Evolutionary conservation across 441 rosid species (phyloP).

Genomic region (Caryocar brasiliense): DNA sequence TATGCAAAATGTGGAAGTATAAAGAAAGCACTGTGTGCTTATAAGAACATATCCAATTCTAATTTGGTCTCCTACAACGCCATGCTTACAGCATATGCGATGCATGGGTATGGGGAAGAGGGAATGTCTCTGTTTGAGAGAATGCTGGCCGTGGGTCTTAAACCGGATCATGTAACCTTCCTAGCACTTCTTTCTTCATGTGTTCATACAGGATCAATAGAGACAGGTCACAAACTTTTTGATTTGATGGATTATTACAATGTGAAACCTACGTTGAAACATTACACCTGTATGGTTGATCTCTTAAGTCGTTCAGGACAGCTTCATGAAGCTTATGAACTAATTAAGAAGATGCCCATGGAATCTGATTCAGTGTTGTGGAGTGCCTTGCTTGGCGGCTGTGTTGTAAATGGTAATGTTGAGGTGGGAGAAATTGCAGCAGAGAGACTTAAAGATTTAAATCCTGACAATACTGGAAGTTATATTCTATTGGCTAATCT

Average conservation of each 20-base stretch:
- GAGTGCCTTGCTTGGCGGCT: slow-evolving; percentile 30
- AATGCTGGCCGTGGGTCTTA: slow-evolving; percentile 17
- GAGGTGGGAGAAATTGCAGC: slow-evolving; percentile 34
- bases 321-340: slow-evolving; percentile 30
- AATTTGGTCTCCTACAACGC: slow-evolving; percentile 33
- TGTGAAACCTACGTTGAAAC: slow-evolving; percentile 24
- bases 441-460: slow-evolving; percentile 24
- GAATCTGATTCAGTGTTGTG: slow-evolving; percentile 36
- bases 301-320: slow-evolving; percentile 29
- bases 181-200: slow-evolving; percentile 33
- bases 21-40: slow-evolving; percentile 15
- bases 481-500: slow-evolving; percentile 27
- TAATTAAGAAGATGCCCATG: slow-evolving; percentile 20
- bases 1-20: slow-evolving; percentile 39
- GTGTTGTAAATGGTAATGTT: slow-evolving; percentile 21
- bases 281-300: slow-evolving; percentile 38
- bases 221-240: slow-evolving; percentile 19
- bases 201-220: slow-evolving; percentile 27
- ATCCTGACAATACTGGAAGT: slow-evolving; percentile 24
- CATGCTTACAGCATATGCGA: slow-evolving; percentile 34
- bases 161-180: slow-evolving; percentile 35
- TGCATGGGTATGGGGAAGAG: slow-evolving; percentile 32
- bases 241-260: slow-evolving; percentile 20
- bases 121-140: slow-evolving; percentile 26
- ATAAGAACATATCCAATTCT: slow-evolving; percentile 19